A percentile compares a stretch with the other conserved stretches of the same genome.
phyloP scores from a whole-genome alignment of 305 asterid genomes.

The Nicotiana rustica region DNA sequence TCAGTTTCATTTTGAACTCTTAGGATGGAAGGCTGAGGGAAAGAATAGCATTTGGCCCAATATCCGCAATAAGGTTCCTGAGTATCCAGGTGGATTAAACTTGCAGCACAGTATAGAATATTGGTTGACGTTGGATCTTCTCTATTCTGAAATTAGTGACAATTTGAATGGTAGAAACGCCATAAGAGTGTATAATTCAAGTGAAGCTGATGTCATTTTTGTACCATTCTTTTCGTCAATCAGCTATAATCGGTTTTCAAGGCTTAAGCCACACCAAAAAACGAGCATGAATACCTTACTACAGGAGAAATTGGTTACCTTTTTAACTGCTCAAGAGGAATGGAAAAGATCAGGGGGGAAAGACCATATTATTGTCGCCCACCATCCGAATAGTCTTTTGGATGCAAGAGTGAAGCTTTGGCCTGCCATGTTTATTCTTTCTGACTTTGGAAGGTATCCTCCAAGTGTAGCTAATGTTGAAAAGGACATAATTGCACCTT shows the following conservation, averaged over 20 bases:
- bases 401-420: conserved; percentile 81
- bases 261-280: conserved; percentile 53
- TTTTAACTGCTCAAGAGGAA: conserved; percentile 62
- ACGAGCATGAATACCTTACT: conserved; percentile 57
- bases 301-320: conserved; percentile 77
- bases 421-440: conserved; percentile 75
- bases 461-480: conserved; percentile 82
- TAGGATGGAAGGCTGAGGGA: conserved; percentile 67
- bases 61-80: conserved; percentile 60
- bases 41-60: conserved; percentile 72
- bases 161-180: conserved; percentile 59
- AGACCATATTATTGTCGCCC: conserved; percentile 80
- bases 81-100: conserved; percentile 85
- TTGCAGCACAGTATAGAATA: conserved; percentile 91
- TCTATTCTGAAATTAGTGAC: conserved; percentile 57
- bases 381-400: conserved; percentile 85
- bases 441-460: conserved; percentile 91
- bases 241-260: conserved; percentile 71
- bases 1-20: conserved; percentile 70
- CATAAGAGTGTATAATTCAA: conserved; percentile 61
- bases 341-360: conserved; percentile 81
- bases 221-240: conserved; percentile 88
- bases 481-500: conserved; percentile 89
- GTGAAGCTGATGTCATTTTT: conserved; percentile 84
- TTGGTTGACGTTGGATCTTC: conserved; percentile 83